These are phyloP conservation scores for Wickerhamomyces chambardii DNA, from an alignment of 805 yeast species.

Conservation along the genomic window DNA sequence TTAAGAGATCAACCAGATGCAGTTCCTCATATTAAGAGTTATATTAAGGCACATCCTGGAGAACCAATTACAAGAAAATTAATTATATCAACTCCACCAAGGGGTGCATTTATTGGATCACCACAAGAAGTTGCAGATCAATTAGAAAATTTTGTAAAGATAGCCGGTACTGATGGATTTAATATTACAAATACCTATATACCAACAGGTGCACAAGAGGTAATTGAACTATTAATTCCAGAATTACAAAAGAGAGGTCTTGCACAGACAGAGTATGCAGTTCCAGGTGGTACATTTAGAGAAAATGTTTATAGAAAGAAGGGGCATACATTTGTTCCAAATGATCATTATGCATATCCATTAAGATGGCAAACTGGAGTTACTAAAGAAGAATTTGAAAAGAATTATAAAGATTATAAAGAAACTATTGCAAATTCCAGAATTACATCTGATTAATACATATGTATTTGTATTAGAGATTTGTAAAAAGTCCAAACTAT, in stretches of 20 bases:
- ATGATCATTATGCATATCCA: slow-evolving; percentile 4
- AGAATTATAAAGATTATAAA: neutral
- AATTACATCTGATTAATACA: neutral
- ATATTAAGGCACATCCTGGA: slow-evolving; percentile 12
- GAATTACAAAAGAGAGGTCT: slow-evolving; percentile 22
- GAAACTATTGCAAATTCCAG: neutral
- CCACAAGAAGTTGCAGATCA: slow-evolving; percentile 26
- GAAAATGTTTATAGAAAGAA: slow-evolving; percentile 13
- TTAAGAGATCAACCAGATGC: slow-evolving; percentile 21
- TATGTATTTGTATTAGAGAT: too few species aligned
- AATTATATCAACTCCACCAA: slow-evolving; percentile 13
- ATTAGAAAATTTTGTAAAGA: slow-evolving; percentile 27
- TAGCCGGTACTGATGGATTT: slow-evolving; percentile 28
- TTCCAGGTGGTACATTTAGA: slow-evolving; percentile 20
- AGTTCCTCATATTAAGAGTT: slow-evolving; percentile 13
- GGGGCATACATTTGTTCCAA: slow-evolving; percentile 4
- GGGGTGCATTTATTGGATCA: slow-evolving; percentile 15
- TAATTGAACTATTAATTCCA: slow-evolving; percentile 24
- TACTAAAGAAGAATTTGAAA: slow-evolving; percentile 17
- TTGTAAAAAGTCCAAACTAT: too few species aligned
- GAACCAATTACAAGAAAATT: slow-evolving; percentile 4
- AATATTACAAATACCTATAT: slow-evolving; percentile 24
- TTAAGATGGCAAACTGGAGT: slow-evolving; percentile 13
- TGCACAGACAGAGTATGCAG: slow-evolving; percentile 24
- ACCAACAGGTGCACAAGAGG: slow-evolving; percentile 27